Conservation (phyloP, 225 moss, liverwort and hornwort genomes). For the Pseudoscleropodium purum region DNA sequence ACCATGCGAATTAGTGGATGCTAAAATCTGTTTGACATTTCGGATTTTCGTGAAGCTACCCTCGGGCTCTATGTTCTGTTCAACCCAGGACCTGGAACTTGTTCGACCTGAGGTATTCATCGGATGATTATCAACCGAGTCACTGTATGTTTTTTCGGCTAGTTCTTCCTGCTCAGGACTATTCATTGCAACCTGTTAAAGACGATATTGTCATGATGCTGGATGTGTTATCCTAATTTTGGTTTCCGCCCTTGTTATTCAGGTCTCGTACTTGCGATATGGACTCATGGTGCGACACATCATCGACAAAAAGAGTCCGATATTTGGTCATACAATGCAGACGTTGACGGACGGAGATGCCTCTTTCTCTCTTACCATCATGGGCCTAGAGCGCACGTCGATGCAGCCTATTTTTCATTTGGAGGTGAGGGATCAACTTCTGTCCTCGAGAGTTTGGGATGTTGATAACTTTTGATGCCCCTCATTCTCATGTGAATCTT, state of each 20-base stretch:
- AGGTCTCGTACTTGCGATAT: slow-evolving; percentile 92
- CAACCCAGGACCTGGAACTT: slow-evolving; percentile 89
- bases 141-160: neutral
- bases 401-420: slow-evolving; percentile 99
- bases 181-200: neutral
- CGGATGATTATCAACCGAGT: neutral
- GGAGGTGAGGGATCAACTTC: slow-evolving; percentile 40
- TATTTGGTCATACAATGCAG: slow-evolving; percentile 78
- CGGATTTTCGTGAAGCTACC: slow-evolving; percentile 96
- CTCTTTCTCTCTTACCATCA: slow-evolving; percentile 90
- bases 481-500: neutral
- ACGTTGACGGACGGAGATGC: slow-evolving; percentile 78
- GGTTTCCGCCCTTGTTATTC: neutral
- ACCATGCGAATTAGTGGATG: slow-evolving; percentile 96
- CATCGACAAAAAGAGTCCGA: slow-evolving; percentile 79
- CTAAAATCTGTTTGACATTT: slow-evolving; percentile 97
- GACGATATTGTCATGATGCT: neutral
- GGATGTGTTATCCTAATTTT: neutral
- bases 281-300: slow-evolving; percentile 93
- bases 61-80: slow-evolving; percentile 98
- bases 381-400: slow-evolving; percentile 88
- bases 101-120: slow-evolving; percentile 78
- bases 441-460: neutral
- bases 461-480: neutral
- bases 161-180: neutral